Evolutionary conservation across 352 stramenopile species (phyloP).

Genomic region (Phytophthora cactorum): DNA sequence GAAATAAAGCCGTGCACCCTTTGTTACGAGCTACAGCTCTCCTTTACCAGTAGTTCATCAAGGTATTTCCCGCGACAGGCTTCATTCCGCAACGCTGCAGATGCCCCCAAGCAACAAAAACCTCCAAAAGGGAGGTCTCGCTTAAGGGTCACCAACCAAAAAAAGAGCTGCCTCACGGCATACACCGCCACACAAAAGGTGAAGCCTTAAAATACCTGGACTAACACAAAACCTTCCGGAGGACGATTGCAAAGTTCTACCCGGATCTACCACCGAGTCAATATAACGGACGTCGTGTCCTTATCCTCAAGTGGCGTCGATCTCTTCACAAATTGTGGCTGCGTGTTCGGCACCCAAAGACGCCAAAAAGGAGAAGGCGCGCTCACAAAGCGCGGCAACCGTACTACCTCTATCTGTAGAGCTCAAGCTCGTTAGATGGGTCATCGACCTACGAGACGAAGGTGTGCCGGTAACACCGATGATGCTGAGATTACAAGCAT

Average conservation of each 20-base stretch:
- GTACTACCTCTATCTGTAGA: neutral
- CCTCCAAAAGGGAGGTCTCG: neutral
- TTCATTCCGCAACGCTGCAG: conserved; percentile 11
- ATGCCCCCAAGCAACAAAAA: neutral
- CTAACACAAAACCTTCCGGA: neutral
- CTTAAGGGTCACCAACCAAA: neutral
- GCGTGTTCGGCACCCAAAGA: neutral
- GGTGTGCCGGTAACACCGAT: neutral
- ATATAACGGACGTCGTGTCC: neutral
- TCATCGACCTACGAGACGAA: neutral
- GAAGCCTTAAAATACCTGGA: neutral
- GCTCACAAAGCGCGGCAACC: neutral
- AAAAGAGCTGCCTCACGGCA: neutral
- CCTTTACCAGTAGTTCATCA: neutral
- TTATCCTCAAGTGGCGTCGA: neutral
- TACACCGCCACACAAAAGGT: neutral
- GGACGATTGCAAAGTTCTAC: neutral
- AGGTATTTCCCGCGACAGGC: neutral
- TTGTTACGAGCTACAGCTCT: neutral
- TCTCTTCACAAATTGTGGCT: neutral
- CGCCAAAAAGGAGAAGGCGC: neutral
- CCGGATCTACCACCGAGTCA: neutral
- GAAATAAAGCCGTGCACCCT: too few relatives aligned
- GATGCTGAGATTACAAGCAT: conserved; percentile 2
- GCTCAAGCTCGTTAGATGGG: neutral